phyloP scores from a whole-genome alignment of 1,284 basidiomycete species.

The Heterobasidion annosum region DNA sequence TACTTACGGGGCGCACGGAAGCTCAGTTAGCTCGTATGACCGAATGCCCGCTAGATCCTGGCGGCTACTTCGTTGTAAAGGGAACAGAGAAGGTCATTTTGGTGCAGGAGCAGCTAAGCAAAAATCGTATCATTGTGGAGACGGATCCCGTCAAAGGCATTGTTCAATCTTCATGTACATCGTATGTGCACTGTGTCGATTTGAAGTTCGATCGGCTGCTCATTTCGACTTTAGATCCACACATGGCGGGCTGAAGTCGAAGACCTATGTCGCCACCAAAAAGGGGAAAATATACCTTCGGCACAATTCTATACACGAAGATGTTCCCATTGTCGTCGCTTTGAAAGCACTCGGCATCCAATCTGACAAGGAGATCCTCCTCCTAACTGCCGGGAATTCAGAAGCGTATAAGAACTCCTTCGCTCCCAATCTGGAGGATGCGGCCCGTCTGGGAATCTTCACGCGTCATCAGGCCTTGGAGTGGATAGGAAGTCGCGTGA shows the following conservation, averaged over 20 bases:
- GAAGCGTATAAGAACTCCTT: slow-evolving; percentile 88
- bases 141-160: slow-evolving; percentile 85
- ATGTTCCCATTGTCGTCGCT: slow-evolving; percentile 93
- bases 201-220: background rate
- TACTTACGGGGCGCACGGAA: slow-evolving; percentile 73
- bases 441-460: slow-evolving; percentile 83
- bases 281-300: slow-evolving; percentile 91
- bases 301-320: slow-evolving; percentile 98
- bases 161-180: slow-evolving; percentile 96
- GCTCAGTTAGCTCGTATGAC: slow-evolving; percentile 85
- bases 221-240: slow-evolving; percentile 60
- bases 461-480: slow-evolving; percentile 94
- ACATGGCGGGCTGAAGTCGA: slow-evolving; percentile 95
- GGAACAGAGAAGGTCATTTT: slow-evolving; percentile 99
- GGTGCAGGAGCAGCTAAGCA: slow-evolving; percentile 98
- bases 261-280: slow-evolving; percentile 96
- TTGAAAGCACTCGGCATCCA: slow-evolving; percentile 96
- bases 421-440: slow-evolving; percentile 90
- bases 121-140: slow-evolving; percentile 99
- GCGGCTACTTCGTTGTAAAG: slow-evolving; percentile 98
- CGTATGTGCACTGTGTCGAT: slow-evolving; percentile 42
- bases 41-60: slow-evolving; percentile 97
- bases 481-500: slow-evolving; percentile 90
- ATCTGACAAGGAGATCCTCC: slow-evolving; percentile 96
- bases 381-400: slow-evolving; percentile 89